Evolutionary conservation across 805 yeast species (phyloP), one percentile per base, ranked within the genome.

Genomic region (Yarrowia osloensis): DNA sequence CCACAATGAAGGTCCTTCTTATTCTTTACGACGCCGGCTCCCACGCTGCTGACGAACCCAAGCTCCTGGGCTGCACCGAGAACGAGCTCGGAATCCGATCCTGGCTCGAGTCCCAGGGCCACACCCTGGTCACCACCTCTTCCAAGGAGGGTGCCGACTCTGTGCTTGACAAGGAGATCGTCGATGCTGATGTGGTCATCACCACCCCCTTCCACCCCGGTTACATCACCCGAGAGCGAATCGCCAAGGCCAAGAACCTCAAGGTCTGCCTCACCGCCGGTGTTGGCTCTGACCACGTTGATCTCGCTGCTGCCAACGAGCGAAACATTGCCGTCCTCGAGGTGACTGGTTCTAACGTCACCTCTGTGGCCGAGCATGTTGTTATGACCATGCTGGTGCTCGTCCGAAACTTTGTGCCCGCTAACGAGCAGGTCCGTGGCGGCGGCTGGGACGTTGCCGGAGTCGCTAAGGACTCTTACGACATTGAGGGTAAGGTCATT

Each of bases 131-230:
- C 29, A 80, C 88, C 50, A 90, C 95, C 57, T 75, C 85, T 52
- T 86, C 85, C 76, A 89, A 89, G 76, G 96, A 89, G 67, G 88
- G 88, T 57, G 81, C 81, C 46, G 71, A 77, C 71, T 82, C 88
- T 2, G 81, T 75, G 40, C 83, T 89, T 57, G 95, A 89, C 76
- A 80, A 82, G 73, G 81, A 88, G 70, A 82, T 89, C 74, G 84
- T 81, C 57, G 91, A 87, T 69, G 90, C 93, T 5, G 95, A 89
- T 71, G 81, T 89, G 63, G 84, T 89, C 73, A 89, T 90, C 77
- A 86, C 93, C 46, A 89, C 94, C 13, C 95, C 96, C 3, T 89
- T 90, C 83, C 90, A 84, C 77, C 95, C 96, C 4, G 94, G 87
- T 40, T 89, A 89, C 77, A 81, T 89, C 75, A 84, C 88, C 67